A percentile compares a stretch with the other conserved stretches of the same genome.
Evolutionary conservation across 306 rosid species (phyloP).

Genomic region (Hippophae rhamnoides): DNA sequence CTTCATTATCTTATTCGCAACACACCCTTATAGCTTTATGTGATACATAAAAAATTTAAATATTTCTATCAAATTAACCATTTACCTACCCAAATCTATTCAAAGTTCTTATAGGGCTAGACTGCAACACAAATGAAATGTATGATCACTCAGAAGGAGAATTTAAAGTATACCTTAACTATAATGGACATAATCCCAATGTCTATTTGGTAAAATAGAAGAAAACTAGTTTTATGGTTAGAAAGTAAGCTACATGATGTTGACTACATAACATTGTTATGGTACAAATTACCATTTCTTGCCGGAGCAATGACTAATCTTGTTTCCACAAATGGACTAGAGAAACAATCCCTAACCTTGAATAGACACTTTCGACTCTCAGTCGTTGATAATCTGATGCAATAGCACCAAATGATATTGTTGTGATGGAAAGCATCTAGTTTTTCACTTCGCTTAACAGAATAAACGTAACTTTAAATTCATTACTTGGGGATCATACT

Average conservation of each 20-base stretch:
- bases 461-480: conserved; percentile 83
- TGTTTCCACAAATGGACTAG: conserved; percentile 92
- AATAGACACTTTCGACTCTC: conserved; percentile 94
- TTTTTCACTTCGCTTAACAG: conserved; percentile 78
- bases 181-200: conserved; percentile 73
- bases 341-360: conserved; percentile 99
- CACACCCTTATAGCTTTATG: no score
- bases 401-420: conserved; percentile 94
- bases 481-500: conserved; percentile 75
- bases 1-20: no score
- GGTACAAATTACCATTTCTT: conserved; percentile 69
- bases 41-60: no score
- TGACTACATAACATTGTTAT: conserved; percentile 13
- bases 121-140: conserved; percentile 1
- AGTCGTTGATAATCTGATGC: conserved; percentile 96
- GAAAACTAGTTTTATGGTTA: not conserved
- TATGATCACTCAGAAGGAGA: conserved; percentile 13
- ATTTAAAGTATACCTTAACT: conserved; percentile 57
- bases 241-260: conserved; percentile 1
- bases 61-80: no score
- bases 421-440: conserved; percentile 65
- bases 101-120: not conserved
- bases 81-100: not conserved
- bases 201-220: conserved; percentile 42
- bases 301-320: conserved; percentile 86